Conservation (phyloP, 495 filamentous ascomycete species). For the Articulospora tetracladia region DNA sequence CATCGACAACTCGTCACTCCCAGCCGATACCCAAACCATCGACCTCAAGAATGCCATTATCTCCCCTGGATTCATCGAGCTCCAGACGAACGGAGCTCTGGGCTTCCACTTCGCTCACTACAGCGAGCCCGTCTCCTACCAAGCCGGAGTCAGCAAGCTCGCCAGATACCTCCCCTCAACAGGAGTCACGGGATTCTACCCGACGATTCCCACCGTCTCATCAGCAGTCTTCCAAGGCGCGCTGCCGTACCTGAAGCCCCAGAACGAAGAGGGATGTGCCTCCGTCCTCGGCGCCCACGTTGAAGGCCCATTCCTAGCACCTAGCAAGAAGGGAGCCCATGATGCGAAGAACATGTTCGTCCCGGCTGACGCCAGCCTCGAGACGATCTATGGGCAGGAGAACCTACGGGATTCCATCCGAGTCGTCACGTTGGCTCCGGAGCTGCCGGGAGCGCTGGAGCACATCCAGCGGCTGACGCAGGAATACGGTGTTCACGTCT, state of each 20-base stretch:
- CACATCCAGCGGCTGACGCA: slow-evolving; percentile 43
- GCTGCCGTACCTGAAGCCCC: slow-evolving; percentile 55
- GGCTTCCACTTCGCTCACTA: slow-evolving; percentile 65
- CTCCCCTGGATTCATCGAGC: slow-evolving; percentile 60
- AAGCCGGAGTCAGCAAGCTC: slow-evolving; percentile 49
- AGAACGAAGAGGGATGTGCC: slow-evolving; percentile 44
- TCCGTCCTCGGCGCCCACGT: slow-evolving; percentile 64
- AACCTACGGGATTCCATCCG: slow-evolving; percentile 35
- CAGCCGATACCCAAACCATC: slow-evolving; percentile 37
- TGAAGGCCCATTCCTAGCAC: slow-evolving; percentile 63
- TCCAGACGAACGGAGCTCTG: slow-evolving; percentile 62
- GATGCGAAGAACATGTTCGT: slow-evolving; percentile 50
- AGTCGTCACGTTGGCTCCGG: slow-evolving; percentile 22
- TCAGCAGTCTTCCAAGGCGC: slow-evolving; percentile 58
- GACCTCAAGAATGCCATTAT: slow-evolving; percentile 59
- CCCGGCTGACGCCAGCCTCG: slow-evolving; percentile 39
- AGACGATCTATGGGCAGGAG: slow-evolving; percentile 50
- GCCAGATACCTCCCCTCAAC: slow-evolving; percentile 53
- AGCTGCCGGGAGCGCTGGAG: slow-evolving; percentile 41
- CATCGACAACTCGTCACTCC: slow-evolving; percentile 24
- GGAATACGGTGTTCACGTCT: slow-evolving; percentile 44
- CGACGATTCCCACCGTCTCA: slow-evolving; percentile 53
- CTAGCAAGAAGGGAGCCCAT: slow-evolving; percentile 54
- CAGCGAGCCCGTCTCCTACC: slow-evolving; percentile 46
- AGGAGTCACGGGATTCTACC: slow-evolving; percentile 58